Conservation (phyloP, 2,329 filamentous ascomycete genomes). For the Nannizziopsis barbatae region DNA sequence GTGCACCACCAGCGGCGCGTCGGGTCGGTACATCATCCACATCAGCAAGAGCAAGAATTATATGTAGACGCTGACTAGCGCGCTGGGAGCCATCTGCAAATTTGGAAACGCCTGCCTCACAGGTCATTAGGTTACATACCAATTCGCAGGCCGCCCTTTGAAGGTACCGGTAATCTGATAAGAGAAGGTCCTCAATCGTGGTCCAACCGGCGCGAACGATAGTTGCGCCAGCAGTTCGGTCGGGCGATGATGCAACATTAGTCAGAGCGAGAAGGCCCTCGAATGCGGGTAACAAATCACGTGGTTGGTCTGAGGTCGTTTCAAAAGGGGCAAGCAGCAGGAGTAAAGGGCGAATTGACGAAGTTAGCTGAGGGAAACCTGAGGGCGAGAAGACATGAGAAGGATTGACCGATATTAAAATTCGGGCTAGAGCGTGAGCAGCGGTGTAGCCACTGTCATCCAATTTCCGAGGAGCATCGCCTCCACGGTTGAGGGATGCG, state of each 20-base stretch:
- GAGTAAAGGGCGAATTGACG: constrained; percentile 71
- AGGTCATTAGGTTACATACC: constrained; percentile 66
- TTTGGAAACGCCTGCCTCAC: constrained; percentile 35
- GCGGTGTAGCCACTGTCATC: constrained; percentile 45
- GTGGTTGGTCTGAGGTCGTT: constrained; percentile 44
- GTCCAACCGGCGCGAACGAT: constrained; percentile 67
- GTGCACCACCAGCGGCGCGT: constrained; percentile 72
- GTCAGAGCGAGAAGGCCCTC: constrained; percentile 86
- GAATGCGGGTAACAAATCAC: constrained; percentile 78
- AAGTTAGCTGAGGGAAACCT: constrained; percentile 58
- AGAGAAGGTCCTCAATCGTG: constrained; percentile 69
- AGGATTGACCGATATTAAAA: constrained; percentile 78
- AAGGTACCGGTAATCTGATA: constrained; percentile 63
- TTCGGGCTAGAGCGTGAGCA: constrained; percentile 70
- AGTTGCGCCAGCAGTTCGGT: constrained; percentile 45
- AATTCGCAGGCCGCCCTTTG: constrained; percentile 78
- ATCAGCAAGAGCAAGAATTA: constrained; percentile 78
- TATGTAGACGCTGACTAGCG: constrained; percentile 63
- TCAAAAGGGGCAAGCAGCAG: constrained; percentile 60
- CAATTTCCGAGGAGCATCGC: constrained; percentile 31
- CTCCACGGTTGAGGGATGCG: constrained; percentile 45
- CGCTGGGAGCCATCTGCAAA: constrained; percentile 47
- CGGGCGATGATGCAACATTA: constrained; percentile 63
- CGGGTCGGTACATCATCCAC: constrained; percentile 70
- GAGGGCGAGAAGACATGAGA: constrained; percentile 70